Evolutionary conservation across 495 filamentous ascomycete species (phyloP).

Genomic region (Penicillium flavigenum): DNA sequence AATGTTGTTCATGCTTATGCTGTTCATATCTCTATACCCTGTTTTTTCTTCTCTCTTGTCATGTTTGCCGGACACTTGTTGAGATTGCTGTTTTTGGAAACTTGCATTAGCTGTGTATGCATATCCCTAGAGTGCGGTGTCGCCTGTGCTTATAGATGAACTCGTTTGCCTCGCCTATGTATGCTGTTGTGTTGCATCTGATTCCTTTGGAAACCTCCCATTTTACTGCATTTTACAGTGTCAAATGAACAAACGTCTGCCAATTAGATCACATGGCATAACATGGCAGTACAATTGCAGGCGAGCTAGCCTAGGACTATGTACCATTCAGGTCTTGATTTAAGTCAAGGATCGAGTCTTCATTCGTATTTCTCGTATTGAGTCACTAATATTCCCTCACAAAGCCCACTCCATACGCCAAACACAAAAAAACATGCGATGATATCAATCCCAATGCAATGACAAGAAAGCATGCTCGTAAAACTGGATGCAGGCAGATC

Average conservation of each 20-base stretch:
- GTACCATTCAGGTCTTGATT: not conserved
- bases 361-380: slow-evolving; percentile 24
- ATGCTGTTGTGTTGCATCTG: not conserved
- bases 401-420: slow-evolving; percentile 28
- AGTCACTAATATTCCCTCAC: slow-evolving; percentile 13
- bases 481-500: slow-evolving; percentile 5
- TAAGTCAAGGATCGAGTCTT: slow-evolving; percentile 12
- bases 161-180: not conserved
- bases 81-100: slow-evolving; percentile 1
- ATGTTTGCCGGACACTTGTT: not conserved
- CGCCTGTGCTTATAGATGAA: not conserved
- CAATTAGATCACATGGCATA: not conserved
- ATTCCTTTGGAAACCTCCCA: not conserved
- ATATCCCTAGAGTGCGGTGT: not conserved
- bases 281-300: not conserved
- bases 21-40: slow-evolving; percentile 14
- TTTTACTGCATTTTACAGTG: not conserved
- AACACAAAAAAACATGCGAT: slow-evolving; percentile 23
- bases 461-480: slow-evolving; percentile 25
- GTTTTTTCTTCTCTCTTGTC: not conserved
- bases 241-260: not conserved
- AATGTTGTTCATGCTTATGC: slow-evolving; percentile 1
- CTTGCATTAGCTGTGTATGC: slow-evolving; percentile 8
- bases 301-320: not conserved
- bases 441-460: slow-evolving; percentile 35